A percentile compares a stretch with the other conserved stretches of the same genome.
Evolutionary conservation across 495 filamentous ascomycete species (phyloP).

Genomic region (Trichoderma orchidacearum): DNA sequence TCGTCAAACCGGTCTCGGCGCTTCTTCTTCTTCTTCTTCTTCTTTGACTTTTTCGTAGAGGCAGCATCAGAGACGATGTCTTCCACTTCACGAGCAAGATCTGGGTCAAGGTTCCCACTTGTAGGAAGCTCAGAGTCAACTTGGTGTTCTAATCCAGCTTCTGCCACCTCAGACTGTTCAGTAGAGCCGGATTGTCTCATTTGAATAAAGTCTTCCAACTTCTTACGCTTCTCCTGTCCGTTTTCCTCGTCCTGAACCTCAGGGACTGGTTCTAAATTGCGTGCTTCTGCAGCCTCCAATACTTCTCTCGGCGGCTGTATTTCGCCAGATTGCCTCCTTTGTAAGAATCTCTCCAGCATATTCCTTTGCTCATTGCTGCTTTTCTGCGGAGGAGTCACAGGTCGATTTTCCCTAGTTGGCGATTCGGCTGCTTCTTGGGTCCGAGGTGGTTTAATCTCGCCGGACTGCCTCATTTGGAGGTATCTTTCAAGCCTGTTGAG

Average conservation of each 20-base stretch:
- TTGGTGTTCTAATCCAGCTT: neutral
- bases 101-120: neutral
- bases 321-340: neutral
- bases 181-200: neutral
- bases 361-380: neutral
- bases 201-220: too few species aligned
- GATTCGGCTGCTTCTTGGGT: neutral
- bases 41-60: neutral
- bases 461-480: neutral
- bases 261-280: neutral
- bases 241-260: too few species aligned
- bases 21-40: slow-evolving; percentile 12
- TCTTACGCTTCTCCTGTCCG: too few species aligned
- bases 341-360: neutral
- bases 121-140: neutral
- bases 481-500: neutral
- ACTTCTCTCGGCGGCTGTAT: neutral
- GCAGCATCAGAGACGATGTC: neutral
- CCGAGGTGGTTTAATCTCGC: neutral
- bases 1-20: neutral
- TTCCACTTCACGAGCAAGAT: neutral
- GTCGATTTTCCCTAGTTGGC: neutral
- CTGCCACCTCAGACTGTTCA: neutral
- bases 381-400: neutral
- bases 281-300: neutral